Evolutionary conservation across 2,329 filamentous ascomycete species (phyloP).

Genomic region (Trichoderma aggressivum): DNA sequence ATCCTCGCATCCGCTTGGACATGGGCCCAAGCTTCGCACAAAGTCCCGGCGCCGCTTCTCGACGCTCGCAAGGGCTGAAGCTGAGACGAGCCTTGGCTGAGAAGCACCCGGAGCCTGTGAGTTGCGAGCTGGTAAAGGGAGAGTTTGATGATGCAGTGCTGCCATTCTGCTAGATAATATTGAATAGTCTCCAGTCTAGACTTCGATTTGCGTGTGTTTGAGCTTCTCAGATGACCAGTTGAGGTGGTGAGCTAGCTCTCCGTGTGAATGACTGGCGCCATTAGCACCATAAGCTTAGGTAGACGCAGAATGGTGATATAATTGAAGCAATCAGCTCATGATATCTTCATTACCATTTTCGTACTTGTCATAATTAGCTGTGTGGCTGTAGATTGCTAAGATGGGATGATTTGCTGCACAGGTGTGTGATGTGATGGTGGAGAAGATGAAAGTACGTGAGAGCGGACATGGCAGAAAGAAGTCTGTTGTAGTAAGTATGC

Average conservation of each 20-base stretch:
- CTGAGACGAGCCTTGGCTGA: constrained; percentile 44
- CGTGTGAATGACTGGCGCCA: background rate
- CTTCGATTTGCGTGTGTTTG: background rate
- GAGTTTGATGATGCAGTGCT: background rate
- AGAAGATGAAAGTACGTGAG: background rate
- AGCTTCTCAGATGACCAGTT: background rate
- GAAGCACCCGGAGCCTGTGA: background rate
- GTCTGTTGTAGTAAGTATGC: background rate
- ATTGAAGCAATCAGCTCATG: background rate
- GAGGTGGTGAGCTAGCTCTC: background rate
- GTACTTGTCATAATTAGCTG: background rate
- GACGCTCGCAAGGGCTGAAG: constrained; percentile 38
- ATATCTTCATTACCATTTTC: background rate
- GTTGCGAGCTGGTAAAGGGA: background rate
- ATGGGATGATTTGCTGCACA: background rate
- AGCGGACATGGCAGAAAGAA: background rate
- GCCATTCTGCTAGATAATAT: background rate
- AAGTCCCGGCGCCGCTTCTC: constrained; percentile 38
- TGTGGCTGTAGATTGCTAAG: background rate
- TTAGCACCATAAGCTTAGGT: background rate
- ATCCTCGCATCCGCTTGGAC: constrained; percentile 45
- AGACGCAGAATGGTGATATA: background rate
- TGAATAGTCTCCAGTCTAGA: background rate
- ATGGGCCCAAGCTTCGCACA: constrained; percentile 29
- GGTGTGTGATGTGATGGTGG: background rate